Evolutionary conservation across 2,329 filamentous ascomycete genomes (phyloP), one percentile per base, ranked within the genome.

Genomic region (Fusarium penzigii): DNA sequence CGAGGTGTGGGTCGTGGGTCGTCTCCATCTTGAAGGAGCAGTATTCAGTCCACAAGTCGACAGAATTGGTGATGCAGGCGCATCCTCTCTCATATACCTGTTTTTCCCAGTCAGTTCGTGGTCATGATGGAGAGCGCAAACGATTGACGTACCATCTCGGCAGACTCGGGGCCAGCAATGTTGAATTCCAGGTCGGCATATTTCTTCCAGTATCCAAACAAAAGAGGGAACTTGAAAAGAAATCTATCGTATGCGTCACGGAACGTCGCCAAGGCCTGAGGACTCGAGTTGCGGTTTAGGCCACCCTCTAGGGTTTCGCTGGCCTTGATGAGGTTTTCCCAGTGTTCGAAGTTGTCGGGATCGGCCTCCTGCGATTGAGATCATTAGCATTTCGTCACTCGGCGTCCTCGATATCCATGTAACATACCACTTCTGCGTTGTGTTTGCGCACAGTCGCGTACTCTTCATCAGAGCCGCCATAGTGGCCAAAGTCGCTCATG

Each of bases 151-250:
- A 96, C 92, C 89, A 97, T 95, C 73, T 97, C 94, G 48, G 94
- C 94, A 41, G 93, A 93, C 77, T 99, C 94, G 6, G 94, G 95
- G 16, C 94, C 94, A 5, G 92, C 92, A 60, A 99, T 96, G 46
- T 92, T 92, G 75, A 99, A 99, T 69, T 99, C 94, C 58, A 96
- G 81, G 67, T 97, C 93, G 67, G 94, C 94, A 80, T 97, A 99
- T 72, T 97, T 97, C 78, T 97, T 97, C 94, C 94, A 99, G 77
- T 97, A 99, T 47, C 93, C 94, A 67, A 97, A 99, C 39, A 97
- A 84, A 11, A 97, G 82, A 3, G 94, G 94, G 61, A 97, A 99
- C 69, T 96, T 97, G 55, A 90, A 84, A 17, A 99, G 87, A 68
- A 99, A 95, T 44, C 89, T 85, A 71, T 99, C 92, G 77, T 96